A percentile compares a stretch with the other conserved stretches of the same genome.
phyloP scores from a whole-genome alignment of 2,329 filamentous ascomycete genomes.

The Penicillium sp. region DNA sequence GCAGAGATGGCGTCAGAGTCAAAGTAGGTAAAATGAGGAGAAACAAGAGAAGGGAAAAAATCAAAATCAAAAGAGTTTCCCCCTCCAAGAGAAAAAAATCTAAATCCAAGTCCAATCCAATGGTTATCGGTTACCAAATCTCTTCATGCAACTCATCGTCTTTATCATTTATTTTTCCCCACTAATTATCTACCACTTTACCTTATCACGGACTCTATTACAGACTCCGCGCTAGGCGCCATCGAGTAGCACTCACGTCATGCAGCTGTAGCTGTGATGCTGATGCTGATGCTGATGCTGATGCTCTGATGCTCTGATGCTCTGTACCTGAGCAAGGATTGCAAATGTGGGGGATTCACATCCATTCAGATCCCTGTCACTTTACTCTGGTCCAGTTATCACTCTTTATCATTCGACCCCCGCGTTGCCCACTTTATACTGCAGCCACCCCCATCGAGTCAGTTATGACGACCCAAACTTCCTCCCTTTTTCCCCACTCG shows the following conservation, averaged over 20 bases:
- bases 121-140: slow-evolving; percentile 20
- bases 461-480: background rate
- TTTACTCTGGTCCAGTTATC: background rate
- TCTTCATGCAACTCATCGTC: slow-evolving; percentile 13
- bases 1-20: slow-evolving; percentile 11
- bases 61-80: slow-evolving; percentile 2
- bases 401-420: background rate
- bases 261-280: slow-evolving; percentile 8
- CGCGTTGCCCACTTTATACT: background rate
- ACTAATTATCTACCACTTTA: slow-evolving; percentile 27
- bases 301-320: no score
- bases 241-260: slow-evolving; percentile 1
- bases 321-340: no score
- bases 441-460: background rate
- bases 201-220: background rate
- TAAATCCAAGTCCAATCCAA: background rate
- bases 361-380: no score
- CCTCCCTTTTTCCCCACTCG: background rate
- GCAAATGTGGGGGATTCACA: background rate
- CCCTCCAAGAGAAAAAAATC: background rate
- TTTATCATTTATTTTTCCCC: slow-evolving; percentile 35
- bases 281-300: no score
- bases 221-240: slow-evolving; percentile 28
- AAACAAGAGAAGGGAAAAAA: background rate
- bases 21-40: background rate